Evolutionary conservation across 1,284 basidiomycete species (phyloP).

Genomic region (Xerocomus tenax): DNA sequence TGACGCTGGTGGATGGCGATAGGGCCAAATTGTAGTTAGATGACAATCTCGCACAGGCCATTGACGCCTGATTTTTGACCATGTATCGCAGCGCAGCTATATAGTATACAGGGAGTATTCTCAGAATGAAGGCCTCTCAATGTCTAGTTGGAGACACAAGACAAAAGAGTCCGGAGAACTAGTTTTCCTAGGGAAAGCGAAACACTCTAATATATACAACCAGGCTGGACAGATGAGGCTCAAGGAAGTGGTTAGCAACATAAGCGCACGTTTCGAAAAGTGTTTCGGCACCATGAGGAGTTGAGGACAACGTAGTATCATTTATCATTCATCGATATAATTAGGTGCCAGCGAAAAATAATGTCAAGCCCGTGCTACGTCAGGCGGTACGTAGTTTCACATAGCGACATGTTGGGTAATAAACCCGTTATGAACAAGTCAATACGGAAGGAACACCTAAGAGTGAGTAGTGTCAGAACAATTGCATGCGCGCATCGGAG

Average conservation of each 20-base stretch:
- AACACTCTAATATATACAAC: neutral
- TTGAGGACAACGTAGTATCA: neutral
- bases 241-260: neutral
- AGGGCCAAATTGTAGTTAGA: constrained; percentile 53
- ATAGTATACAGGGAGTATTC: too few relatives aligned
- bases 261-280: neutral
- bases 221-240: neutral
- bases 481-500: neutral
- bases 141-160: neutral
- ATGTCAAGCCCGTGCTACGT: neutral
- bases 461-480: constrained; percentile 9
- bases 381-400: neutral
- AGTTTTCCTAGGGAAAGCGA: neutral
- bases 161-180: neutral
- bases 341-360: neutral
- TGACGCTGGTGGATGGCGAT: constrained; percentile 46
- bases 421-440: constrained; percentile 4
- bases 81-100: too few relatives aligned
- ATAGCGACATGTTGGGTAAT: neutral
- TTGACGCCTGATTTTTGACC: neutral
- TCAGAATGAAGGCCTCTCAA: neutral
- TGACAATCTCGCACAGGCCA: neutral
- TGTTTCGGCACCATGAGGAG: neutral
- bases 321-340: neutral
- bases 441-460: constrained; percentile 2